Conservation (phyloP, 257 asterid genomes). For the Salvia splendens region DNA sequence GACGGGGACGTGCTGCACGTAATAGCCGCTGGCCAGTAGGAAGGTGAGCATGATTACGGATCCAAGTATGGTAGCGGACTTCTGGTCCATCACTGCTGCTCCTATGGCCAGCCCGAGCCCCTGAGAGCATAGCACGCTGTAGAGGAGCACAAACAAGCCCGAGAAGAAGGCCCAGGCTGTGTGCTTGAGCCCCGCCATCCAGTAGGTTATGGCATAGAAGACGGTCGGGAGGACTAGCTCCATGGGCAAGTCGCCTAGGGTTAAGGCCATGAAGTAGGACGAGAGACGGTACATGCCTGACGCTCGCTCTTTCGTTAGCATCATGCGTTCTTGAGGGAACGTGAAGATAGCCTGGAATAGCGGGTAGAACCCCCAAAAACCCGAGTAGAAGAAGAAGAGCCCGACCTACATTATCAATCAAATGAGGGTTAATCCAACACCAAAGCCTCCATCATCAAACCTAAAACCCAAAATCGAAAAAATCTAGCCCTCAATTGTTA, state of each 20-base stretch:
- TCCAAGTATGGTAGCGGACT: slow-evolving; percentile 57
- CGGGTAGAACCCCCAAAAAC: slow-evolving; percentile 85
- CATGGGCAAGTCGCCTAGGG: slow-evolving; percentile 77
- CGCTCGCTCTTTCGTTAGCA: slow-evolving; percentile 70
- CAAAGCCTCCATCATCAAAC: too few relatives aligned
- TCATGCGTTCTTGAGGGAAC: slow-evolving; percentile 65
- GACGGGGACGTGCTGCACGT: slow-evolving; percentile 59
- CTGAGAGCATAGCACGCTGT: slow-evolving; percentile 54
- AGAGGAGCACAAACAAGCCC: slow-evolving; percentile 49
- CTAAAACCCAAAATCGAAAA: too few relatives aligned
- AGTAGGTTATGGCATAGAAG: slow-evolving; percentile 59
- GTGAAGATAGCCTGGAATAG: slow-evolving; percentile 79
- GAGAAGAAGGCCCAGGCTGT: slow-evolving; percentile 43
- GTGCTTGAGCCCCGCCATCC: slow-evolving; percentile 74
- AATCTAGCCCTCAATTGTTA: background rate
- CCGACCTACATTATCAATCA: slow-evolving; percentile 52
- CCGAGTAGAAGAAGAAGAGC: slow-evolving; percentile 55
- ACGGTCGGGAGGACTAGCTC: slow-evolving; percentile 73
- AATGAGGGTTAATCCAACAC: too few relatives aligned
- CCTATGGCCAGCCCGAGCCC: slow-evolving; percentile 86
- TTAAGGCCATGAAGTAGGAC: slow-evolving; percentile 76
- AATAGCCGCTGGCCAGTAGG: slow-evolving; percentile 66
- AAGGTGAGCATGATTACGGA: slow-evolving; percentile 62
- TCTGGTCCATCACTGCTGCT: slow-evolving; percentile 63
- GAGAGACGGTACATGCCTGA: slow-evolving; percentile 88